Evolutionary conservation across 2,329 filamentous ascomycete genomes (phyloP).

Genomic region (Claviceps cyperi): DNA sequence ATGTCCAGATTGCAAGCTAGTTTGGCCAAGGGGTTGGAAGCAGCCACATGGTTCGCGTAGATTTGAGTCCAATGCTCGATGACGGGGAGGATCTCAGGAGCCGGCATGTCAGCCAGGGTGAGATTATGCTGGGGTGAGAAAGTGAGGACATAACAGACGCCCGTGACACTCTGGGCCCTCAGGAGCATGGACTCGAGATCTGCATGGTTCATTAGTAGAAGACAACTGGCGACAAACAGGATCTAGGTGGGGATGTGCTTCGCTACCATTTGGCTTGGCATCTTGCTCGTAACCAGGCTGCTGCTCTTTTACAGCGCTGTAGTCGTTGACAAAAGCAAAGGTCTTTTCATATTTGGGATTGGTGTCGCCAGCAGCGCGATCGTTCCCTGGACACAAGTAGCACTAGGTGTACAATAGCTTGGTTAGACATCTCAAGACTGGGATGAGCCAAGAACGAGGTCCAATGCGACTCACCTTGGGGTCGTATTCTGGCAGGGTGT

Average conservation of each 20-base stretch:
- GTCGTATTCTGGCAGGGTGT: constrained; percentile 66
- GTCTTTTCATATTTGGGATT: constrained; percentile 81
- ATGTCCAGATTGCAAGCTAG: constrained; percentile 26
- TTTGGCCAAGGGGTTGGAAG: constrained; percentile 46
- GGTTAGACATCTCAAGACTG: not conserved
- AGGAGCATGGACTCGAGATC: constrained; percentile 65
- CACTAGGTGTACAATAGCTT: constrained; percentile 38
- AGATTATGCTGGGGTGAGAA: constrained; percentile 85
- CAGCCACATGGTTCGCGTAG: constrained; percentile 68
- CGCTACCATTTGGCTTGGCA: constrained; percentile 21
- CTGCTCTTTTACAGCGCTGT: constrained; percentile 87
- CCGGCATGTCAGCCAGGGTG: constrained; percentile 79
- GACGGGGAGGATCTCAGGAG: constrained; percentile 63
- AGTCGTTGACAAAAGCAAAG: constrained; percentile 95
- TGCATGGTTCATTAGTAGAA: constrained; percentile 16
- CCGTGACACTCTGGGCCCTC: constrained; percentile 72
- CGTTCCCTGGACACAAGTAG: constrained; percentile 87
- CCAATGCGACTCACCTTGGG: constrained; percentile 36
- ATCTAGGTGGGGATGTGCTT: no score
- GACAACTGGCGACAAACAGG: not conserved
- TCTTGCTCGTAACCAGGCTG: constrained; percentile 60
- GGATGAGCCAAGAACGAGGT: not conserved
- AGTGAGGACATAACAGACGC: constrained; percentile 92
- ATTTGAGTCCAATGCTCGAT: constrained; percentile 85
- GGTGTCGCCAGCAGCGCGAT: constrained; percentile 68